Base-by-base conservation (phyloP, 2,329 filamentous ascomycete genomes). In the Chaetoscypha palmicola region DNA sequence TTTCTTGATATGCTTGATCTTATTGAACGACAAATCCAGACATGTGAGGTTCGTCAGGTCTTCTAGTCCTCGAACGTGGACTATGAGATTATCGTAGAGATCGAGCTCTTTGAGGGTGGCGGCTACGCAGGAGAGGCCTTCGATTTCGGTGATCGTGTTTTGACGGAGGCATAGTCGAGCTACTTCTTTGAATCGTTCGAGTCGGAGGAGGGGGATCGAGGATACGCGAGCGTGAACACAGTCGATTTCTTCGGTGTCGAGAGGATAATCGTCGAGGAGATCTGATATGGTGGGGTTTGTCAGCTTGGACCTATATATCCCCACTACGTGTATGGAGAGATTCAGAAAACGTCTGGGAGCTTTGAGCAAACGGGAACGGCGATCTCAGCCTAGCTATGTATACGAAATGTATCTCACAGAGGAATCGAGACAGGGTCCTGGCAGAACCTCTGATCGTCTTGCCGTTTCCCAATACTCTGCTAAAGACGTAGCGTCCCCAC, bases 1-100 rank as follows among this genome's bases (percentile, higher is more conserved):
- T 58, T 91, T 81, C 66, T 94, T 95, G 70, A 98, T 94, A 66
- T 96, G 90, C 65, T 95, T 96, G 70, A 98, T 91, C 71, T 97
- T 97, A 72, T 98, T 98, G 77, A 96, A 98, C 64, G 86, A 94
- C 40, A 98, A 73, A 63, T 98, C 92, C 43, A 98, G 77, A 45
- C 71, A 83, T 4, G 77, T 87, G 42, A 98, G 76, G 49, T 85
- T 74, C 10, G 74, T 78, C 45, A 96, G 77, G 35, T 79, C 72
- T 42, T 96, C 89, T 35, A 98, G 74, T 22, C 86, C 86, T 53
- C 82, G 81, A 65, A 96, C 79, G 64, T 94, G 89, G 9, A 81
- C 78, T 57, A 98, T 89, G 14, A 94, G 74, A 65, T 98, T 98
- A 68, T 98, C 92, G 70, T 98, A 98, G 47, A 98, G 76, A 58